Evolutionary conservation across 495 filamentous ascomycete genomes (phyloP).

Genomic region (Sordaria brevicollis): DNA sequence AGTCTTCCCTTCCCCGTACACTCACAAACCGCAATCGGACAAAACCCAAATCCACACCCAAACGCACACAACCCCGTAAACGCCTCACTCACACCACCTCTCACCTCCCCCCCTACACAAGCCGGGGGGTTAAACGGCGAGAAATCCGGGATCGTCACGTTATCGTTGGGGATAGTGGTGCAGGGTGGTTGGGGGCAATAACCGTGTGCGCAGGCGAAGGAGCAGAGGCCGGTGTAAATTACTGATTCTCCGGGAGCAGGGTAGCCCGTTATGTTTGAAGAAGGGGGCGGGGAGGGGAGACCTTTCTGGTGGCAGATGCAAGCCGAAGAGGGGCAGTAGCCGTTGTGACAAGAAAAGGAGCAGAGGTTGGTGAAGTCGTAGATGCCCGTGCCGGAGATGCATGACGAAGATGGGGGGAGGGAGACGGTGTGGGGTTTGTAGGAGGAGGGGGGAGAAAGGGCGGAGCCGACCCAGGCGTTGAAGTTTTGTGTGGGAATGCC

Average conservation of each 20-base stretch:
- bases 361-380: not conserved
- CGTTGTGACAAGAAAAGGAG: not conserved
- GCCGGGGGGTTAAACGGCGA: constrained; percentile 2
- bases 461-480: constrained; percentile 4
- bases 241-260: not conserved
- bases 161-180: accelerated
- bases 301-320: not conserved
- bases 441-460: not conserved
- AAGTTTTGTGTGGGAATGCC: not conserved
- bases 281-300: not conserved
- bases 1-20: not conserved
- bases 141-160: not conserved
- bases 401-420: not conserved
- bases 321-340: constrained; percentile 1
- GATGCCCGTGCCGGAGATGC: not conserved
- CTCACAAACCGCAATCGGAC: not conserved
- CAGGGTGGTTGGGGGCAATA: not conserved
- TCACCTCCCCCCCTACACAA: not conserved
- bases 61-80: constrained; percentile 5
- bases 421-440: not conserved
- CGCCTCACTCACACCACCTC: not conserved
- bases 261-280: not conserved
- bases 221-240: constrained; percentile 3
- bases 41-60: constrained; percentile 8
- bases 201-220: constrained; percentile 6